Conservation (phyloP, 1,284 basidiomycete species). For the Dichomitus squalens region DNA sequence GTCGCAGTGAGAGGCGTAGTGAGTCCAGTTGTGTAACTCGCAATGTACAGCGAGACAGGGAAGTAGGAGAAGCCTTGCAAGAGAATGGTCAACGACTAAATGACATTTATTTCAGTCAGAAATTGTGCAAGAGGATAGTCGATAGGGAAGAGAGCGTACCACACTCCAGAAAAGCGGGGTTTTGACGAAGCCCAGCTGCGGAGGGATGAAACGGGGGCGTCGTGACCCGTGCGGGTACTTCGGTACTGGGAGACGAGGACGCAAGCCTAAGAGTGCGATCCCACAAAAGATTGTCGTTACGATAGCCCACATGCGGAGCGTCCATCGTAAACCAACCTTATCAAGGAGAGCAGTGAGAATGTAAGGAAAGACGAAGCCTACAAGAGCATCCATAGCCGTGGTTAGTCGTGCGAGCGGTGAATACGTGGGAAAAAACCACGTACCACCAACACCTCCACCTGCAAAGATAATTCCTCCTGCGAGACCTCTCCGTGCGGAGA, state of each 20-base stretch:
- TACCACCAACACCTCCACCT: constrained; percentile 32
- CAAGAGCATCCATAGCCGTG: not conserved
- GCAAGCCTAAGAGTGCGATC: constrained; percentile 26
- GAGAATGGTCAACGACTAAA: constrained; percentile 22
- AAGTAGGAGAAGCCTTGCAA: constrained; percentile 33
- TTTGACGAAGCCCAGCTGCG: constrained; percentile 29
- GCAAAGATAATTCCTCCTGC: constrained; percentile 34
- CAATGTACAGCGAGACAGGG: constrained; percentile 34
- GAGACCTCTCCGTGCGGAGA: constrained; percentile 29
- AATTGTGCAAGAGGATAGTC: not conserved
- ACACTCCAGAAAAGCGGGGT: constrained; percentile 30
- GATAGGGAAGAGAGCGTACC: too few relatives aligned
- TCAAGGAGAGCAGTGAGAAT: constrained; percentile 26
- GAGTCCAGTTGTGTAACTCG: constrained; percentile 28
- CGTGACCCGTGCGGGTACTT: constrained; percentile 23
- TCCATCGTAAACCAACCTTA: constrained; percentile 31
- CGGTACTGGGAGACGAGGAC: constrained; percentile 28
- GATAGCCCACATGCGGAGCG: constrained; percentile 29
- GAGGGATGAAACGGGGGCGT: constrained; percentile 28
- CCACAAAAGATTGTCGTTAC: constrained; percentile 23
- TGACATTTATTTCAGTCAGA: not conserved
- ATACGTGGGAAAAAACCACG: not conserved
- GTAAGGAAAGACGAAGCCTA: constrained; percentile 33
- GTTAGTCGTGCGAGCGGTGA: not conserved
- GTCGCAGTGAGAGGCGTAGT: constrained; percentile 29